Evolutionary conservation across 2,329 filamentous ascomycete species (phyloP).

Genomic region (Boeremia lycopersici): DNA sequence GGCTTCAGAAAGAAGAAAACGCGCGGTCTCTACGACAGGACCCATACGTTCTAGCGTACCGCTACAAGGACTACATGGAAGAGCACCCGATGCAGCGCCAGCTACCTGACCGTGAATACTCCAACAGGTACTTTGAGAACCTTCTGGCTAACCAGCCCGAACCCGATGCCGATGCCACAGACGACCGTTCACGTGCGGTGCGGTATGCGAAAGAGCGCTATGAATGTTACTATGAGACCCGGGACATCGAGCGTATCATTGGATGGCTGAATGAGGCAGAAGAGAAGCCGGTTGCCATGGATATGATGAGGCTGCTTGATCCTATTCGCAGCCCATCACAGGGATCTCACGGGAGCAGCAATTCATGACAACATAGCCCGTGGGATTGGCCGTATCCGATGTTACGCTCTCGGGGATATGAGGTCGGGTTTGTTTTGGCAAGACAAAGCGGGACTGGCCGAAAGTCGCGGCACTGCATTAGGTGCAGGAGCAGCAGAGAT

Average conservation of each 20-base stretch:
- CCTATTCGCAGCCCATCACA: not conserved
- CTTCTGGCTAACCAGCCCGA: conserved; percentile 31
- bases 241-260: conserved; percentile 25
- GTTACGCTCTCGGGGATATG: conserved; percentile 7
- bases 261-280: conserved; percentile 17
- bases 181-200: conserved; percentile 27
- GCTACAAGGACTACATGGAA: conserved; percentile 29
- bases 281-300: not conserved
- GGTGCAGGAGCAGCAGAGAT: conserved; percentile 9
- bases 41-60: conserved; percentile 29
- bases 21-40: conserved; percentile 12
- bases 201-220: conserved; percentile 31
- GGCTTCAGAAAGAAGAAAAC: not conserved
- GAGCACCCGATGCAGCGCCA: conserved; percentile 10
- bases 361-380: conserved; percentile 1
- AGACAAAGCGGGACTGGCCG: conserved; percentile 13
- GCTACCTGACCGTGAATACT: conserved; percentile 5
- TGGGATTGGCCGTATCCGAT: not conserved
- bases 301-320: conserved; percentile 5
- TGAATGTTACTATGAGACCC: conserved; percentile 29
- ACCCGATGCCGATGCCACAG: conserved; percentile 19
- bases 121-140: conserved; percentile 28
- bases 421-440: conserved; percentile 7
- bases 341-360: conserved; percentile 1
- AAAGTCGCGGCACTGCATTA: conserved; percentile 3